Percentiles rank a stretch among this genome's conserved stretches.
Evolutionary conservation across 108 stramenopile genomes (phyloP).

Genomic region (Conticribra guillardii): DNA sequence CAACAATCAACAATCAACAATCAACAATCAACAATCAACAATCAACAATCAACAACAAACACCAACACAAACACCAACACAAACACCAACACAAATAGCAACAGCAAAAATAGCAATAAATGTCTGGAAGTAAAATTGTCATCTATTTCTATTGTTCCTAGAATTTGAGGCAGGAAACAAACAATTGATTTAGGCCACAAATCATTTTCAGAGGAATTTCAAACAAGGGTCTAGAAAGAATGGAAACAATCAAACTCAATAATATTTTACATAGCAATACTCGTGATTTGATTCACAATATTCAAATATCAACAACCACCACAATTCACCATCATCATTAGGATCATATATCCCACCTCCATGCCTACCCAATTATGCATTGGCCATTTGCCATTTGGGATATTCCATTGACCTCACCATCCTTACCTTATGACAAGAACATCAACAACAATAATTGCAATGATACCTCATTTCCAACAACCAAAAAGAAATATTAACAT

Average conservation of each 20-base stretch:
- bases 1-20: too few species aligned
- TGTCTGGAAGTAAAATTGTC: background rate
- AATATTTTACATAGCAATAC: too few species aligned
- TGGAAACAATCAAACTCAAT: background rate
- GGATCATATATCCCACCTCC: conserved; percentile 44
- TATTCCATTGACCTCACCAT: conserved; percentile 48
- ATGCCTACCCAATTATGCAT: conserved; percentile 41
- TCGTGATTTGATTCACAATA: too few species aligned
- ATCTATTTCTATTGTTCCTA: conserved; percentile 13
- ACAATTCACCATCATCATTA: conserved; percentile 15
- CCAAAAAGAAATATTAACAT: conserved; percentile 20
- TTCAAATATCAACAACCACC: background rate
- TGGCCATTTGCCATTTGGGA: conserved; percentile 43
- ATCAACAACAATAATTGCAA: conserved; percentile 6
- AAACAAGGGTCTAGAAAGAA: conserved; percentile 12
- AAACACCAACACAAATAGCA: background rate
- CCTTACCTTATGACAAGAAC: conserved; percentile 36
- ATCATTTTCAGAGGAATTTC: conserved; percentile 41
- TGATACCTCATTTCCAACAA: background rate
- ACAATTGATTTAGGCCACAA: conserved; percentile 30
- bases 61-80: too few species aligned
- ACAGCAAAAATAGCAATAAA: background rate
- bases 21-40: too few species aligned
- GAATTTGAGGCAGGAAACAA: conserved; percentile 38
- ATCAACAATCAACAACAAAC: too few species aligned